phyloP scores from a whole-genome alignment of 129 eudicot species.

The Lonicera japonica region DNA sequence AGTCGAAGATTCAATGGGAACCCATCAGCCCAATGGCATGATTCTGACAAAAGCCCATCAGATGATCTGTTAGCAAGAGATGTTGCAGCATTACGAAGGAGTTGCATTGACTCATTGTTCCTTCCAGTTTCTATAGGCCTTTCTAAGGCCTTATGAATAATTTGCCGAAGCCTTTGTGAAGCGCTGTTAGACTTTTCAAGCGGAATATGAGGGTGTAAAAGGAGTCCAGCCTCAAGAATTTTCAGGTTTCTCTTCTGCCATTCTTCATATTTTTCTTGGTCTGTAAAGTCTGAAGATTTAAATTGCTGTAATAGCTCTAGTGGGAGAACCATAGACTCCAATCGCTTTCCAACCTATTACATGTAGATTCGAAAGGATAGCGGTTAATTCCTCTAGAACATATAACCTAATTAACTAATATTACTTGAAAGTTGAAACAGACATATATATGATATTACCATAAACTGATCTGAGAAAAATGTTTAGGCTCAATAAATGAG shows the following conservation, averaged over 20 bases:
- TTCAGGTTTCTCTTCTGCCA: conserved; percentile 95
- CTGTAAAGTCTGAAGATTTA: conserved; percentile 83
- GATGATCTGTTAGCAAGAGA: conserved; percentile 74
- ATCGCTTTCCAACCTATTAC: conserved; percentile 71
- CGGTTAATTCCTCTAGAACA: background rate
- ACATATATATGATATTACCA: too few relatives aligned
- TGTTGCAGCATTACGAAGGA: conserved; percentile 72
- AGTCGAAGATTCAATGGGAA: conserved; percentile 81
- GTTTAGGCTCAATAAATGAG: background rate
- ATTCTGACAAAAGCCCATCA: conserved; percentile 59
- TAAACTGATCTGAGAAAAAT: background rate
- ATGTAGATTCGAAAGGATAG: background rate
- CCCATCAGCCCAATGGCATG: conserved; percentile 98
- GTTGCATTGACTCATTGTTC: conserved; percentile 88
- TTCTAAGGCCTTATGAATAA: conserved; percentile 68
- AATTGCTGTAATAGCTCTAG: conserved; percentile 92
- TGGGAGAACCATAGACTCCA: conserved; percentile 85
- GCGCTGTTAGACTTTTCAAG: conserved; percentile 57
- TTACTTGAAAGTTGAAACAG: too few relatives aligned
- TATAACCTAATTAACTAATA: background rate
- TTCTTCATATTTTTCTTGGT: conserved; percentile 66
- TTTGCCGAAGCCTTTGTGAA: conserved; percentile 69
- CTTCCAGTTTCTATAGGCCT: conserved; percentile 90
- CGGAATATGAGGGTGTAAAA: conserved; percentile 78
- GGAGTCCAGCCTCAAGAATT: conserved; percentile 93